Conservation (phyloP, 169 alveolate genomes). For the Theileria annulata region DNA sequence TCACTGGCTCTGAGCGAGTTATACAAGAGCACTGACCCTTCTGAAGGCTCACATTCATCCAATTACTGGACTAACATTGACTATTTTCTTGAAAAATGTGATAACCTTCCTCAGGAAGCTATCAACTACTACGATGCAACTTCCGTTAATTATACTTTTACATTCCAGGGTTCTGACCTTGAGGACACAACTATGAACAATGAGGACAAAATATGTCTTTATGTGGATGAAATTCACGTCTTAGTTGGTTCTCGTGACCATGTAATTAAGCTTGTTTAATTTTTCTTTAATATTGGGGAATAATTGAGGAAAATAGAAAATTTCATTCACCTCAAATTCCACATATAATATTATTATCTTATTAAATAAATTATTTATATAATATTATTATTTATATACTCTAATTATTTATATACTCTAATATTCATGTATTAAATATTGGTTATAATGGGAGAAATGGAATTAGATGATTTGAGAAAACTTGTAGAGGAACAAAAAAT, state of each 20-base stretch:
- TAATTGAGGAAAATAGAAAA: not conserved
- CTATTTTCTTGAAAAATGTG: conserved; percentile 13
- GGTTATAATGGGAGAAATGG: not conserved
- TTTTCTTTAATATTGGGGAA: not conserved
- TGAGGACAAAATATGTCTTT: conserved; percentile 28
- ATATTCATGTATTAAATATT: too few relatives aligned
- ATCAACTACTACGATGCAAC: conserved; percentile 8
- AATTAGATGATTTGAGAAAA: conserved; percentile 1
- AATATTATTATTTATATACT: too few relatives aligned
- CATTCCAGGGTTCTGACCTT: not conserved
- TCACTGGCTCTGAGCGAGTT: conserved; percentile 23
- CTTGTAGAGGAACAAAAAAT: not conserved
- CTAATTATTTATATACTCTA: too few relatives aligned
- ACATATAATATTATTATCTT: too few relatives aligned
- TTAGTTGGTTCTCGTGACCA: conserved; percentile 50
- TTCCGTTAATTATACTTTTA: not conserved
- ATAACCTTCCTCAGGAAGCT: not conserved
- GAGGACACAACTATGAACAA: not conserved
- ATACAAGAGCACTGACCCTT: not conserved
- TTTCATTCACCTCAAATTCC: not conserved
- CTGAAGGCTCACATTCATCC: conserved; percentile 32
- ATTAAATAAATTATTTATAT: not conserved
- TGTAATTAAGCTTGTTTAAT: conserved; percentile 17
- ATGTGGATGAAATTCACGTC: conserved; percentile 38
- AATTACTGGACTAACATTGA: conserved; percentile 59